Conservation (phyloP, 1,139 yeast species). For the Magnusiomyces sp. region DNA sequence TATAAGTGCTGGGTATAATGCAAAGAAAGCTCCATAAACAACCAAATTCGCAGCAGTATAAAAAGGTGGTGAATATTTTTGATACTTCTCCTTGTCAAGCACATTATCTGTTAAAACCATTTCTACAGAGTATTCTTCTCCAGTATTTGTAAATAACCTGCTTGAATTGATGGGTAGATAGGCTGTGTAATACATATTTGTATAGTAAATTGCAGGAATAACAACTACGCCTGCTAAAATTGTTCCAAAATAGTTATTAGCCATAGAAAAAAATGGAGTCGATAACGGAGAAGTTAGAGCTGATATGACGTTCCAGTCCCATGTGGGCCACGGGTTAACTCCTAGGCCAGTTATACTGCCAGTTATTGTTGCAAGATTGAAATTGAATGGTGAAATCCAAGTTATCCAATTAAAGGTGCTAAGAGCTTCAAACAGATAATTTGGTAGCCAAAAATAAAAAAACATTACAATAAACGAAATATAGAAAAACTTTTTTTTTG, state of each 20-base stretch:
- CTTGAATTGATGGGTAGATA: constrained; percentile 48
- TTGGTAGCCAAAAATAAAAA: constrained; percentile 50
- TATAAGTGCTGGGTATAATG: constrained; percentile 49
- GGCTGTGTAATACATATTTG: constrained; percentile 43
- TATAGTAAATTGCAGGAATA: constrained; percentile 39
- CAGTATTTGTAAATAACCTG: constrained; percentile 41
- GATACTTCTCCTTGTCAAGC: constrained; percentile 28
- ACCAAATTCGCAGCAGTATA: constrained; percentile 52
- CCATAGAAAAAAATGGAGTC: constrained; percentile 38
- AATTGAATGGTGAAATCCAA: constrained; percentile 52
- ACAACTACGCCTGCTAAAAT: constrained; percentile 36
- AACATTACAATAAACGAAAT: constrained; percentile 35
- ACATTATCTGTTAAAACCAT: constrained; percentile 32
- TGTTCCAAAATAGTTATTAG: constrained; percentile 38
- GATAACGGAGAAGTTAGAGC: constrained; percentile 27
- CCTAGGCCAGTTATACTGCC: constrained; percentile 47
- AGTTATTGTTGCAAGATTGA: constrained; percentile 45
- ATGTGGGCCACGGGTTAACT: constrained; percentile 40
- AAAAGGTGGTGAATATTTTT: constrained; percentile 42
- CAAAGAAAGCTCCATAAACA: constrained; percentile 49
- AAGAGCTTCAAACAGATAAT: constrained; percentile 42
- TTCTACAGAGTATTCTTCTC: constrained; percentile 36
- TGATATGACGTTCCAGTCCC: constrained; percentile 43
- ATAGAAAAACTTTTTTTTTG: constrained; percentile 42
- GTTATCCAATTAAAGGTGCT: constrained; percentile 54